phyloP scores from a whole-genome alignment of 164 flowering plant species.

The Santalum album region DNA sequence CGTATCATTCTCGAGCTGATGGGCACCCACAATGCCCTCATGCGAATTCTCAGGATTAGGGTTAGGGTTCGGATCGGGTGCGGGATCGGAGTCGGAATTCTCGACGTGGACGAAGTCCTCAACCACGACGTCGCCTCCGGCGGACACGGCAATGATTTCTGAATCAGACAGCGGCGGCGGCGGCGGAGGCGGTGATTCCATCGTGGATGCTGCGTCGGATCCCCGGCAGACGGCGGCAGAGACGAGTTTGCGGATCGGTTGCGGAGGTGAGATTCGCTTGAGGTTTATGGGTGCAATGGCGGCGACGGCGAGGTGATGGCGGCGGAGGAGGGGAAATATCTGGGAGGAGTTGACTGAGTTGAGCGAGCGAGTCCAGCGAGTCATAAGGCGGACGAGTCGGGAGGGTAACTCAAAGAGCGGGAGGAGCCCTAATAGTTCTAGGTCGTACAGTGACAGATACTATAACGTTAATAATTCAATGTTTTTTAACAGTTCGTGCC shows the following conservation, averaged over 20 bases:
- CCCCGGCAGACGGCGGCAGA: neutral
- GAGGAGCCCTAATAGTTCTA: too few species aligned
- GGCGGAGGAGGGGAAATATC: constrained; percentile 7
- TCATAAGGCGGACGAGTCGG: constrained; percentile 8
- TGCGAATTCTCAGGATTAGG: constrained; percentile 9
- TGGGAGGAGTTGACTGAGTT: constrained; percentile 14
- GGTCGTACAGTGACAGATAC: too few species aligned
- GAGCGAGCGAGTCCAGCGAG: constrained; percentile 22
- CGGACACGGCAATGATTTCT: neutral
- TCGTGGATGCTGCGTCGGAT: neutral
- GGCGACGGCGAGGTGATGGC: constrained; percentile 5
- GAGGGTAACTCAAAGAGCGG: too few species aligned
- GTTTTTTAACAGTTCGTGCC: too few species aligned
- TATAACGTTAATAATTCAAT: too few species aligned
- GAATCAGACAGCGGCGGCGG: constrained; percentile 4
- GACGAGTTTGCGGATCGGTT: neutral
- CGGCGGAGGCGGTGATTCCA: neutral
- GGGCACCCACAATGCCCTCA: constrained; percentile 16
- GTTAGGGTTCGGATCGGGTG: constrained; percentile 10
- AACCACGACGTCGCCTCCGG: constrained; percentile 22
- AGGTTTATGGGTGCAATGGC: neutral
- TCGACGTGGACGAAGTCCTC: constrained; percentile 22
- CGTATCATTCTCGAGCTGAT: constrained; percentile 10
- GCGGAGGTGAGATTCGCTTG: neutral
- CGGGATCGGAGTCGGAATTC: neutral